Conservation (phyloP, 768 basidiomycete species). For the Boletus vermiculosoides region DNA sequence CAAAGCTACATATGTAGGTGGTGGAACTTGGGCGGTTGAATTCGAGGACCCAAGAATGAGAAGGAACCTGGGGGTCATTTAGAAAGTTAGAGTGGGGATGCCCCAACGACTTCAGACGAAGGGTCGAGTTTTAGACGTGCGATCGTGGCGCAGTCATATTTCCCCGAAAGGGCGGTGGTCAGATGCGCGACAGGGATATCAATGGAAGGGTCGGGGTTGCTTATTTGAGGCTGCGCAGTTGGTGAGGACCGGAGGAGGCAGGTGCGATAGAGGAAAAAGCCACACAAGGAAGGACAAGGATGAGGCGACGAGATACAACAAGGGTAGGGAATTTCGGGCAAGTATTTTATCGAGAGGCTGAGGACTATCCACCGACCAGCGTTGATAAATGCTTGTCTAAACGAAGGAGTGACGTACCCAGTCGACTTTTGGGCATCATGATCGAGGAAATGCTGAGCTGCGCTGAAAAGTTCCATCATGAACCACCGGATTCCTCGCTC, state of each 20-base stretch:
- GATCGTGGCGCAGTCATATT: constrained; percentile 50
- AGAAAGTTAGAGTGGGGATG: constrained; percentile 15
- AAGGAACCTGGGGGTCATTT: constrained; percentile 26
- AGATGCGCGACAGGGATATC: constrained; percentile 57
- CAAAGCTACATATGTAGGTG: constrained; percentile 71
- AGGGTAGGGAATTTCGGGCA: constrained; percentile 50
- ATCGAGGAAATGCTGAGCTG: constrained; percentile 21
- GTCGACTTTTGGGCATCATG: constrained; percentile 16
- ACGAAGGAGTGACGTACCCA: constrained; percentile 14
- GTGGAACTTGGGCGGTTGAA: constrained; percentile 51
- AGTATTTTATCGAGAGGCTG: constrained; percentile 69
- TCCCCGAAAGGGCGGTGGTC: constrained; percentile 40
- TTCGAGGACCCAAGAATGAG: constrained; percentile 64
- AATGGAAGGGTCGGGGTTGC: constrained; percentile 14
- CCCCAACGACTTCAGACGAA: constrained; percentile 20
- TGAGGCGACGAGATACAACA: constrained; percentile 69
- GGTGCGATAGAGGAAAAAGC: constrained; percentile 66
- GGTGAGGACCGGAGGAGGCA: constrained; percentile 51
- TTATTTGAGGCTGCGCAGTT: constrained; percentile 11
- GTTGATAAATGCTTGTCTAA: neutral
- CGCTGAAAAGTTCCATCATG: constrained; percentile 41
- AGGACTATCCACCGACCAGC: constrained; percentile 31
- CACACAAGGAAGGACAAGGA: constrained; percentile 72
- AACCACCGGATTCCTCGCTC: constrained; percentile 76
- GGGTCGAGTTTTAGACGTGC: constrained; percentile 50